Base-by-base conservation (phyloP, 1,139 yeast species). In the Lipomyces yarrowii region DNA sequence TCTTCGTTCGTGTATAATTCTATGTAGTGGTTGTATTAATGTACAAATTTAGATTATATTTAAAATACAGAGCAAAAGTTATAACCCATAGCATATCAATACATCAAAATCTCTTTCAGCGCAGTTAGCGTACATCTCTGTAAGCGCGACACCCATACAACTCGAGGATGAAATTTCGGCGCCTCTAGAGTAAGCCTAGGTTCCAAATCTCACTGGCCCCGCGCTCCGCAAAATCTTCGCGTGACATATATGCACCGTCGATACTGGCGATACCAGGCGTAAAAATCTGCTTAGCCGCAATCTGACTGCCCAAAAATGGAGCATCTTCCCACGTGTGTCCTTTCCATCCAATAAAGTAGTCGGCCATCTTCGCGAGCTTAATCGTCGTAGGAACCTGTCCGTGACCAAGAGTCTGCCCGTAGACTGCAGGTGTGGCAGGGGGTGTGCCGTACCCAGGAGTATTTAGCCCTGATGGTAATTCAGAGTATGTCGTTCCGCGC, bases 291-390 rank as follows among this genome's bases (percentile, higher is more conserved):
- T 91, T 91, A 30, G 96, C 87, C 59, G 91, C 89, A 63, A 93
- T 89, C 77, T 91, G 91, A 0, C 91, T 97, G 1, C 98, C 98
- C 69, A 93, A 80, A 74, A 93, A 91, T 18, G 84, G 78, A 68
- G 88, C 86, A 71, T 91, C 94, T 69, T 89, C 88, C 86, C 89
- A 89, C 1, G 91, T 91, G 57, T 86, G 85, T 72, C 87, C 87
- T 77, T 93, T 93, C 98, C 98, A 94, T 73, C 91, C 97, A 0
- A 96, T 91, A 78, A 94, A 94, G 77, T 94, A 93, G 62, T 93
- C 98, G 0, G 98, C 96, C 75, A 86, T 84, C 73, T 88, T 89
- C 42, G 88, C 87, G 63, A 87, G 76, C 71, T 84, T 87, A 64
- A 93, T 84, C 13, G 87, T 82, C 26, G 87, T 86, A 21, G 98